Conservation (phyloP, 257 asterid genomes). For the Leonotis leonurus region DNA sequence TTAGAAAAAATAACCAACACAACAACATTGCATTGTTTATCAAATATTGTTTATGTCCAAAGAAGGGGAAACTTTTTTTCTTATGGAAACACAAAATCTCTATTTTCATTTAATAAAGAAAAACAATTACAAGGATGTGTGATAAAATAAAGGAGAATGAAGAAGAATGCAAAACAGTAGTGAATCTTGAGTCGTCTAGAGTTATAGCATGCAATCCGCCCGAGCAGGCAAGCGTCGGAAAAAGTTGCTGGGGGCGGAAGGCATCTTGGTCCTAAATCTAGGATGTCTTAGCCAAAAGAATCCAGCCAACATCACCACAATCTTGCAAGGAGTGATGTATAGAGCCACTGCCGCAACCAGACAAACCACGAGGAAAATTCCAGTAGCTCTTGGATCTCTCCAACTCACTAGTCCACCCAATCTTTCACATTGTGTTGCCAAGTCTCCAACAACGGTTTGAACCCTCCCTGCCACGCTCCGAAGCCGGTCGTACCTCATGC, state of each 20-base stretch:
- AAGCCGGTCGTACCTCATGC: constrained; percentile 50
- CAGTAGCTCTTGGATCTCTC: constrained; percentile 42
- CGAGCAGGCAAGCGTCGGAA: constrained; percentile 27
- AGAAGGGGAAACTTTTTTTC: too few species aligned
- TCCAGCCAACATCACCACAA: constrained; percentile 19
- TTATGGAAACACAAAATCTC: too few species aligned
- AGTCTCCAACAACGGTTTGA: constrained; percentile 39
- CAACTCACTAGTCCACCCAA: constrained; percentile 27
- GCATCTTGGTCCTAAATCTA: constrained; percentile 28
- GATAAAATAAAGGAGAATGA: neutral
- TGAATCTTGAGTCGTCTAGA: neutral
- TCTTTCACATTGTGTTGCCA: constrained; percentile 43
- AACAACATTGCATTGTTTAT: too few species aligned
- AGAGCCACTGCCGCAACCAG: constrained; percentile 24
- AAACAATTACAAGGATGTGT: too few species aligned
- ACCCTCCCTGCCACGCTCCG: constrained; percentile 38
- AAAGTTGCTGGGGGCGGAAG: constrained; percentile 27
- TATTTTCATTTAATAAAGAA: neutral
- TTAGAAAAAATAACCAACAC: too few species aligned
- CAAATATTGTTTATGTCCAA: too few species aligned
- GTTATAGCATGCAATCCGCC: constrained; percentile 23
- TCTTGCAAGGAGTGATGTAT: constrained; percentile 26
- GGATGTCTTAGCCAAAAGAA: constrained; percentile 31
- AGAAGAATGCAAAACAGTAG: neutral
- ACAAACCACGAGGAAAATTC: constrained; percentile 23